phyloP scores from a whole-genome alignment of 2,329 filamentous ascomycete genomes.

The Aspergillus sp. region DNA sequence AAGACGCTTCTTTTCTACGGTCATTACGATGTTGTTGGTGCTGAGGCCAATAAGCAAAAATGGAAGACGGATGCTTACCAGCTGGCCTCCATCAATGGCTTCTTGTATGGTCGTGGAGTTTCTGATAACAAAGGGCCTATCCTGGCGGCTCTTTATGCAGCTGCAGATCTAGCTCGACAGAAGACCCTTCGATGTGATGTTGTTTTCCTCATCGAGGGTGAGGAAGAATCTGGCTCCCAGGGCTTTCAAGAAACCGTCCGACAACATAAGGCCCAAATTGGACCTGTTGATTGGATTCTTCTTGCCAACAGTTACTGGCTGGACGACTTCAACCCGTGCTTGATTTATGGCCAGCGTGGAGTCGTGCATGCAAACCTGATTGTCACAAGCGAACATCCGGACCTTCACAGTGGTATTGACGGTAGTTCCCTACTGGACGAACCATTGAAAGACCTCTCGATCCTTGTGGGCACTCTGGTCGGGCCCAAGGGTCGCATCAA shows the following conservation, averaged over 20 bases:
- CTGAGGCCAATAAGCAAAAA: constrained; percentile 73
- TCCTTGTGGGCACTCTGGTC: constrained; percentile 76
- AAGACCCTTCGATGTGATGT: constrained; percentile 82
- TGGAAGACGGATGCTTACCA: constrained; percentile 88
- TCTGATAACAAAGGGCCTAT: constrained; percentile 98
- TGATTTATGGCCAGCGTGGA: constrained; percentile 90
- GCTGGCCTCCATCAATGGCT: constrained; percentile 85
- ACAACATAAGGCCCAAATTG: constrained; percentile 77
- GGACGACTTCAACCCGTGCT: constrained; percentile 88
- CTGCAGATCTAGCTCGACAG: constrained; percentile 81
- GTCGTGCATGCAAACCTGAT: constrained; percentile 91
- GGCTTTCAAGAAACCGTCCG: constrained; percentile 82
- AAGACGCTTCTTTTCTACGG: constrained; percentile 96
- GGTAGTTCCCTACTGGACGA: constrained; percentile 87
- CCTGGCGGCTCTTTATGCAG: constrained; percentile 87
- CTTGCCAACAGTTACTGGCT: constrained; percentile 98
- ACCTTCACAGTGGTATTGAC: constrained; percentile 95
- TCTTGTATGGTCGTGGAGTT: constrained; percentile 90
- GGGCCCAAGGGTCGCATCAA: constrained; percentile 74
- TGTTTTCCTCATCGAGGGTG: constrained; percentile 90
- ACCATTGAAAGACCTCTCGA: constrained; percentile 83
- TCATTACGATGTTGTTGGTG: constrained; percentile 94
- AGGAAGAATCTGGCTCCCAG: constrained; percentile 90
- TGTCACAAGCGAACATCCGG: constrained; percentile 78
- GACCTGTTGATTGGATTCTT: constrained; percentile 87